These are phyloP conservation scores for Omphalea diandra DNA, from an alignment of 441 rosid species.

Conservation along the genomic window DNA sequence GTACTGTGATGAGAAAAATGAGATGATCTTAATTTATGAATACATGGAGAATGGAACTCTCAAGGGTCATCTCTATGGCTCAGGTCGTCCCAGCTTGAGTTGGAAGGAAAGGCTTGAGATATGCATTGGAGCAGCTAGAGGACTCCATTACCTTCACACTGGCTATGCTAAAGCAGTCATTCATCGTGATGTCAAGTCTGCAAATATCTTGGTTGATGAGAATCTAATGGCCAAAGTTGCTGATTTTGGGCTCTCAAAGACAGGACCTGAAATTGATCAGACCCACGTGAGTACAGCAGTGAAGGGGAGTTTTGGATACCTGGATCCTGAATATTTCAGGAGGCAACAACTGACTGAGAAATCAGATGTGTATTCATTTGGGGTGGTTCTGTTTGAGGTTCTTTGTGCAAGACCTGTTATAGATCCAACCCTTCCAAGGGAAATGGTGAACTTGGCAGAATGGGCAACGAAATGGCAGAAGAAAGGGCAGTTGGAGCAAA, in stretches of 20 bases:
- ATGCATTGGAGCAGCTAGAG: conserved; percentile 91
- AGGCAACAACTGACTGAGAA: conserved; percentile 92
- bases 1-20: conserved; percentile 87
- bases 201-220: conserved; percentile 88
- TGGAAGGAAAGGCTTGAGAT: conserved; percentile 93
- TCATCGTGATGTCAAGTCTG: conserved; percentile 95
- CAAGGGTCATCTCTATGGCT: conserved; percentile 87
- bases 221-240: conserved; percentile 95
- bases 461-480: conserved; percentile 62
- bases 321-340: conserved; percentile 87
- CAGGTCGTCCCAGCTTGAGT: conserved; percentile 63
- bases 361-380: conserved; percentile 92
- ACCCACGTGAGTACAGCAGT: conserved; percentile 97
- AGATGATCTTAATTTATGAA: conserved; percentile 91
- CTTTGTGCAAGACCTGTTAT: conserved; percentile 75
- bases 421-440: conserved; percentile 49
- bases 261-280: conserved; percentile 91
- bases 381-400: conserved; percentile 86
- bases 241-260: conserved; percentile 89
- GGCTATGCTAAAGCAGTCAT: conserved; percentile 91
- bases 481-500: conserved; percentile 48
- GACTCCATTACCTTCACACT: conserved; percentile 94
- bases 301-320: conserved; percentile 92
- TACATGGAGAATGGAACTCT: conserved; percentile 97
- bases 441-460: conserved; percentile 51